Evolutionary conservation across 306 rosid genomes (phyloP), one percentile per base, ranked within the genome.

Genomic region (Erythrophleum fordii): DNA sequence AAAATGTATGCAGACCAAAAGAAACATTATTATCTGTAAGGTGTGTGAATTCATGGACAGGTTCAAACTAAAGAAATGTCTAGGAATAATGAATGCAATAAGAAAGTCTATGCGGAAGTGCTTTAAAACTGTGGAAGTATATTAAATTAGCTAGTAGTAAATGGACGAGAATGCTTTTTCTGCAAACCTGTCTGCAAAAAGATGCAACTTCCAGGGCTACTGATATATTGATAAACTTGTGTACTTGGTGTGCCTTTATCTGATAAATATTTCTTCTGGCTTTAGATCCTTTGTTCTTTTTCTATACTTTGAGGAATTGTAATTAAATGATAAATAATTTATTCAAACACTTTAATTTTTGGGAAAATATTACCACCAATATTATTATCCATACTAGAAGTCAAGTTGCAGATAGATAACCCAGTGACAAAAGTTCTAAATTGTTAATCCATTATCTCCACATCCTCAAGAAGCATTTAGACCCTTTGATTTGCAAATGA

Each of bases 381-480:
- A 25, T 25, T 58, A 31, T 62, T 34, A 62, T 62, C 69, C 23
- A 34, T 2, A 1, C 0, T 26, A 64, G 6, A 28, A 64, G 45
- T 62, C 44, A 3, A 64, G 46, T 18, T 64, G 44, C 69, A 17
- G 1, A 22, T 64, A 34, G 7, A 8, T 64, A 64, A 34, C 45
- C 44, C 81, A 76, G 67, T 70, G 22, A 29, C 42, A 29, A 14
- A 61, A 16, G 2, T 61, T 61, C 22, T 58, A 61, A 61, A 61
- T 61, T 6, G 20, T 22, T 5, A 37, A 29, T 61, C 68, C 68
- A 61, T 69, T 25, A 26, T 26, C 28, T 80, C 79, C 79, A 52
- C 35, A 61, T 61, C 70, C 65, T 80, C 64, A 31, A 75, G 75
- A 73, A 70, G 56, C 68, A 69, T 48, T 37, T 37, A 51, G 67